Base-by-base conservation (phyloP, 768 basidiomycete species). In the Crassisporium funariophilum region DNA sequence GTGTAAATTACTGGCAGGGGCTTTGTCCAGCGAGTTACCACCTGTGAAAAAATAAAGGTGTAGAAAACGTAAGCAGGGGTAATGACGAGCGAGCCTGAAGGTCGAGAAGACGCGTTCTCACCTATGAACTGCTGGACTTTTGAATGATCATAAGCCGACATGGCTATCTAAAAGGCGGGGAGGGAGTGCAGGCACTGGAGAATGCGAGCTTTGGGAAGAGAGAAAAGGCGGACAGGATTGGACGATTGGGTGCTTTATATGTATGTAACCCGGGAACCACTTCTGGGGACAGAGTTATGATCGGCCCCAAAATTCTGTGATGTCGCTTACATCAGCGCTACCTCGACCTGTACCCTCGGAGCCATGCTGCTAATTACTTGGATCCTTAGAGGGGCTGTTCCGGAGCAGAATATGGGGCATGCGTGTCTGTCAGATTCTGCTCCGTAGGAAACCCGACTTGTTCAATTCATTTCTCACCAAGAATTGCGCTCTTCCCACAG, bases 1-100 rank as follows among this genome's bases (percentile, higher is more conserved):
- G 53, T 83, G 77, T 33, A 99, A 84, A 50, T 77, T 79, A 44
- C 90, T 82, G 20, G 85, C 75, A 20, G 86, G 73, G 22, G 95
- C 95, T 50, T 81, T 86, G 50, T 94, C 91, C 52, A 99, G 64
- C 22, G 90, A 83, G 72, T 98, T 98, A 52, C 92, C 95, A 61
- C 97, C 97, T 98, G 61, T 35, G 41, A 43, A 52, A 33, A 41
- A 45, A 58, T 44, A 38, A 35, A 42, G 34, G 50, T 35, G 50
- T 55, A 35, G 25, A 49, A 46, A 47, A 54, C 45, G 10, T 31
- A 2, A 39, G 15, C 41, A 31, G 17, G 25, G 15, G 41, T 33
- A 20, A 41, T n/a, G n/a, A n/a, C n/a, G n/a, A n/a, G n/a, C n/a
- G n/a, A 12, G 46, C 20, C 35, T 47, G 23, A 41, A 49, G 38